phyloP scores from a whole-genome alignment of 306 rosid genomes.

The Betula pendula region DNA sequence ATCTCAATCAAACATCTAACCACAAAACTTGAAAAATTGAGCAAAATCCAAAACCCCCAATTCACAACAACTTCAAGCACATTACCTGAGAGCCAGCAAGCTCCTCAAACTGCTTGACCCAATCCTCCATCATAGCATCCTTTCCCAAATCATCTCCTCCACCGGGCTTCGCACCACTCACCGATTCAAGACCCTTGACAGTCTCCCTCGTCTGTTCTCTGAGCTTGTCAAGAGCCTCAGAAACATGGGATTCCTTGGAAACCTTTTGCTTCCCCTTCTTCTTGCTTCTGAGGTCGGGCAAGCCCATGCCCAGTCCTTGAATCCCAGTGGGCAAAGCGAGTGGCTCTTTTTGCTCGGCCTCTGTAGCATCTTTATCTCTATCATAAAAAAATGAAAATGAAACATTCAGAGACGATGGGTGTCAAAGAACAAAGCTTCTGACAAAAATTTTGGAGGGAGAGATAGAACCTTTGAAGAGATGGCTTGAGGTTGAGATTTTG shows the following conservation, averaged over 20 bases:
- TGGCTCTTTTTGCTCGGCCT: constrained; percentile 36
- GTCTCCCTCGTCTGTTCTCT: constrained; percentile 82
- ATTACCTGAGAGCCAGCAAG: constrained; percentile 79
- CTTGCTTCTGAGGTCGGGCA: constrained; percentile 79
- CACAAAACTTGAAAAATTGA: not conserved
- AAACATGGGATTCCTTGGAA: constrained; percentile 68
- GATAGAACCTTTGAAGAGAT: constrained; percentile 47
- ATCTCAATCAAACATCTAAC: constrained; percentile 1
- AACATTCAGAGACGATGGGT: constrained; percentile 8
- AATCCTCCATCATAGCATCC: constrained; percentile 78
- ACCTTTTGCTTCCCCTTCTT: constrained; percentile 73
- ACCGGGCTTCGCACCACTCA: constrained; percentile 37
- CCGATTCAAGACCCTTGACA: constrained; percentile 70
- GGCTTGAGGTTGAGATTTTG: constrained; percentile 65
- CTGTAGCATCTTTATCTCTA: constrained; percentile 40
- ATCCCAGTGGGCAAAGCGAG: constrained; percentile 57
- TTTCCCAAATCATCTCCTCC: constrained; percentile 55
- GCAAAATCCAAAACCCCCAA: not conserved
- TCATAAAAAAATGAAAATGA: not conserved
- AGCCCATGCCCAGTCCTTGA: constrained; percentile 83
- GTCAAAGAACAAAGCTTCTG: not conserved
- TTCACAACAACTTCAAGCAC: not conserved
- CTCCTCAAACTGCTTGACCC: constrained; percentile 94
- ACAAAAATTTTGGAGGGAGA: not conserved
- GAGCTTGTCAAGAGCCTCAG: constrained; percentile 79